Evolutionary conservation across 2,329 filamentous ascomycete genomes (phyloP), one percentile per base, ranked within the genome.

Genomic region (Cordyceps cateniannulata): DNA sequence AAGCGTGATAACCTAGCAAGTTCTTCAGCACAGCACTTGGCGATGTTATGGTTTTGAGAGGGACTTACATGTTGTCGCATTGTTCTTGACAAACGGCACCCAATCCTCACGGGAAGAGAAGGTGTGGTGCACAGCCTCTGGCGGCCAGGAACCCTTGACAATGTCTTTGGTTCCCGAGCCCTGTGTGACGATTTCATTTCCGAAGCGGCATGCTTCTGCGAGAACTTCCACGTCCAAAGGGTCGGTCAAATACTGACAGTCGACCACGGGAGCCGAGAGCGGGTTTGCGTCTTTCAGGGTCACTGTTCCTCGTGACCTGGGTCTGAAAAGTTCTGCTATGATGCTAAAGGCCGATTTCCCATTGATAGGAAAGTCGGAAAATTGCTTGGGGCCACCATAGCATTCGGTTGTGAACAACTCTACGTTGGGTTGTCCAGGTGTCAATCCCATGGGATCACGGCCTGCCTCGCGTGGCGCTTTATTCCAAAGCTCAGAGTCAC

Each of bases 401-500:
- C 81, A 82, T 67, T 86, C 84, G 0, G 84, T 86, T 35, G 77
- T 83, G 71, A 85, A 87, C 70, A 85, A 81, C 66, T 87, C 85
- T 53, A 85, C 69, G 65, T 86, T 84, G 0, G 85, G 83, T 66
- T 88, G 85, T 6, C 71, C 69, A 0, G 75, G 71, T 0, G 79
- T 79, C 18, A 87, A 72, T 20, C 81, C 83, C 85, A 88, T 87
- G 0, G 85, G 83, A 65, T 88, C 85, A 5, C 85, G 81, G 4
- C 81, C 81, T 27, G 75, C 69, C 40, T 72, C 58, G 6, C 79
- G 75, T 0, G 76, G 71, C 0, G 83, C 80, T 5, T 75, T 71
- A 3, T 75, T 75, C 85, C 85, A 88, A 7, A 84, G 65, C 3
- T 77, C 73, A 1, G 80, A 79, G 64, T 84, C 75, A 50, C 77